Conservation (phyloP, 257 asterid genomes). For the Solanum bulbocastanum region DNA sequence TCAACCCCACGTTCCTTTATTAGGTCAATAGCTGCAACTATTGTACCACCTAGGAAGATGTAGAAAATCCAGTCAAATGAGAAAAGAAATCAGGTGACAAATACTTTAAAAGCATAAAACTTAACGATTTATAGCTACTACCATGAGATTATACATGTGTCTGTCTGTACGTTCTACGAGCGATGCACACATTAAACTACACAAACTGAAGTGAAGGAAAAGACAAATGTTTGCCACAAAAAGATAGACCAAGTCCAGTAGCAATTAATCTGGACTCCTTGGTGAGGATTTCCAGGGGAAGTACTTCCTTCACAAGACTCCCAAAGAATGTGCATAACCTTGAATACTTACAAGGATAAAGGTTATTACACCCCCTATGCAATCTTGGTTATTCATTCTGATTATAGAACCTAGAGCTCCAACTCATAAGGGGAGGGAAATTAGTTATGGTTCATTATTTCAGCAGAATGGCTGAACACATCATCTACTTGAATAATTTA, state of each 20-base stretch:
- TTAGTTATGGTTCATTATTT: background rate
- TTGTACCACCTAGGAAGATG: conserved; percentile 62
- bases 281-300: background rate
- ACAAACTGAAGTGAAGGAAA: background rate
- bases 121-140: no score
- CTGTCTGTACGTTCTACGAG: background rate
- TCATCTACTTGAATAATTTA: background rate
- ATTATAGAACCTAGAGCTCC: background rate
- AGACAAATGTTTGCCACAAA: background rate
- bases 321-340: background rate
- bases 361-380: background rate
- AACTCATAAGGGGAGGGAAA: background rate
- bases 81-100: background rate
- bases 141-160: background rate
- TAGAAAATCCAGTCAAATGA: background rate
- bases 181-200: background rate
- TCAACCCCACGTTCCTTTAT: conserved; percentile 77
- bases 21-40: conserved; percentile 76
- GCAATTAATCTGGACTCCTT: background rate
- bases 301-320: background rate
- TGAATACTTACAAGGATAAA: background rate
- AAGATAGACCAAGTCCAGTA: background rate
- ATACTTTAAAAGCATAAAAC: background rate
- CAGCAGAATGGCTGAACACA: background rate
- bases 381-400: background rate